phyloP scores from a whole-genome alignment of 176 grass and related monocot genomes.

The Eleusine indica region DNA sequence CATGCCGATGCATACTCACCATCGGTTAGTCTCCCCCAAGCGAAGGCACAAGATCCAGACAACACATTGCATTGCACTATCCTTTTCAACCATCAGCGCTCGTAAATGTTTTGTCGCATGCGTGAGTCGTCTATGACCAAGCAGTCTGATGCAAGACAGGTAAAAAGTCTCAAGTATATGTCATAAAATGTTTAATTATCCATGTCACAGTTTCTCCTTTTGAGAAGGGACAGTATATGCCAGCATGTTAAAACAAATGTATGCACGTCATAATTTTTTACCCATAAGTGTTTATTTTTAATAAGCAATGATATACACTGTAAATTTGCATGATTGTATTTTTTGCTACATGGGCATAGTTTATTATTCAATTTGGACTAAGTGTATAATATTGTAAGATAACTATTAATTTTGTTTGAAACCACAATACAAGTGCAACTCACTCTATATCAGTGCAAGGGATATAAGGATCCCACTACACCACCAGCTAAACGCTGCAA shows the following conservation, averaged over 20 bases:
- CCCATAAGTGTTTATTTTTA: not conserved
- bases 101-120: not conserved
- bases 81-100: not conserved
- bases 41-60: constrained; percentile 18
- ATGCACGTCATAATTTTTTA: not conserved
- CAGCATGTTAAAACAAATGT: not conserved
- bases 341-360: not conserved
- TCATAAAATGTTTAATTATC: not conserved
- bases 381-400: no score
- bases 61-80: not conserved
- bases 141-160: not conserved
- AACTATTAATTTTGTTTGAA: no score
- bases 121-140: not conserved
- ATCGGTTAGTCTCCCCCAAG: not conserved
- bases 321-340: not conserved
- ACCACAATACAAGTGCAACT: no score
- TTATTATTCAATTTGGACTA: no score
- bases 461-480: no score
- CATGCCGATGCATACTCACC: constrained; percentile 24
- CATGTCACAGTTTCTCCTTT: not conserved
- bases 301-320: not conserved
- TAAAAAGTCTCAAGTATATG: not conserved
- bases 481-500: no score
- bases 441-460: no score
- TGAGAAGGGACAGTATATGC: not conserved